Evolutionary conservation across 2,329 filamentous ascomycete species (phyloP).

Genomic region (Diaporthe batatas): DNA sequence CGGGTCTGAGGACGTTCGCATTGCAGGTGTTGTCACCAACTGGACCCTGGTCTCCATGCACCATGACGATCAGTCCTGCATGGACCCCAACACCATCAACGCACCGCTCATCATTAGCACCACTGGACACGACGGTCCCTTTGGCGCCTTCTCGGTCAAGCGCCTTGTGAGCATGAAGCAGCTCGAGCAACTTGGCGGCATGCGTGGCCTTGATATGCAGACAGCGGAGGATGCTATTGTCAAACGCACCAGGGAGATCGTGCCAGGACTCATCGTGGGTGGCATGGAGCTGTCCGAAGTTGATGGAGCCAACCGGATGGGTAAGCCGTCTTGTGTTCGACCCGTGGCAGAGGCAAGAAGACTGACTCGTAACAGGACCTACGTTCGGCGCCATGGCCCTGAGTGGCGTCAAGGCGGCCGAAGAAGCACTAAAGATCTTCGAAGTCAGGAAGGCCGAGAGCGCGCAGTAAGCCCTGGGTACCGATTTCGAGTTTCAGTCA

Average conservation of each 20-base stretch:
- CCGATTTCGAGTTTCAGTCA: too few species aligned
- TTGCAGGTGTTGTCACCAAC: slow-evolving; percentile 94
- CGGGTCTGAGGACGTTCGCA: slow-evolving; percentile 69
- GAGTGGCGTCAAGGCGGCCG: slow-evolving; percentile 89
- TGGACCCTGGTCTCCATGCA: slow-evolving; percentile 93
- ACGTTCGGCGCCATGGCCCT: slow-evolving; percentile 93
- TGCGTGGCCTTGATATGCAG: slow-evolving; percentile 96
- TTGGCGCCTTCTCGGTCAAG: slow-evolving; percentile 93
- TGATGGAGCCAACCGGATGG: slow-evolving; percentile 93
- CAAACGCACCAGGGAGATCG: slow-evolving; percentile 89
- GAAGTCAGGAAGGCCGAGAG: slow-evolving; percentile 84
- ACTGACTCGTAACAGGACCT: slow-evolving; percentile 60
- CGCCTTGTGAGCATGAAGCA: slow-evolving; percentile 89
- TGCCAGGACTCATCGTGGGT: slow-evolving; percentile 90
- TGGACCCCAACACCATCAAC: slow-evolving; percentile 98
- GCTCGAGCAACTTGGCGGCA: slow-evolving; percentile 86
- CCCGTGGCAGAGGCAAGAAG: slow-evolving; percentile 83
- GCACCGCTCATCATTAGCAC: slow-evolving; percentile 89
- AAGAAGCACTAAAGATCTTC: slow-evolving; percentile 84
- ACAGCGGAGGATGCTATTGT: slow-evolving; percentile 92
- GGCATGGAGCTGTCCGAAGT: slow-evolving; percentile 95
- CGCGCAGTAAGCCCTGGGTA: slow-evolving; percentile 59
- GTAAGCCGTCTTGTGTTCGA: slow-evolving; percentile 73
- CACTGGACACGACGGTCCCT: slow-evolving; percentile 91
- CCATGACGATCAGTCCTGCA: slow-evolving; percentile 91